Evolutionary conservation across 208 protist genomes (phyloP).

Genomic region (Novymonas esmeraldas): DNA sequence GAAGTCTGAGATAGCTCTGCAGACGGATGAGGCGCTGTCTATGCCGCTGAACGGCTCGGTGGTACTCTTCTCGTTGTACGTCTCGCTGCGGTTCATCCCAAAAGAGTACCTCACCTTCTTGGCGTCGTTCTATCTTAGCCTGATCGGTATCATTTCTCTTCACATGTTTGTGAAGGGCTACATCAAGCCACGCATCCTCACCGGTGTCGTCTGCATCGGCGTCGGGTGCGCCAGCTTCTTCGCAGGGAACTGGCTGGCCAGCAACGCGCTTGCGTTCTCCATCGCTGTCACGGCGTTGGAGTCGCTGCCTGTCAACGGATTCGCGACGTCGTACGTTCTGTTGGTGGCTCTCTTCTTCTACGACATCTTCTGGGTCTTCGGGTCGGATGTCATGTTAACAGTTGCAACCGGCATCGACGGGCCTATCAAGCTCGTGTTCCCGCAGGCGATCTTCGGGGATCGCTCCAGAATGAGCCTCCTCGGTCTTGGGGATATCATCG

Average conservation of each 20-base stretch:
- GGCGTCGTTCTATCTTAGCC: constrained; percentile 75
- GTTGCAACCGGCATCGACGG: constrained; percentile 95
- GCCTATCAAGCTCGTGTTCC: constrained; percentile 96
- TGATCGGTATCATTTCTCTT: constrained; percentile 70
- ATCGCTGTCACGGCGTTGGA: constrained; percentile 85
- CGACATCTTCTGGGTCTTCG: constrained; percentile 99
- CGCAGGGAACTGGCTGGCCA: constrained; percentile 93
- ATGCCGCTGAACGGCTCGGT: constrained; percentile 85
- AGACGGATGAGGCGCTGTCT: constrained; percentile 57
- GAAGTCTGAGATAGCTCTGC: constrained; percentile 37
- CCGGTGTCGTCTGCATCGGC: constrained; percentile 59
- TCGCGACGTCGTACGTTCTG: constrained; percentile 75
- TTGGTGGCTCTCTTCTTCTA: constrained; percentile 96
- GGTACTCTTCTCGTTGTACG: constrained; percentile 78
- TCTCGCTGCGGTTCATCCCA: constrained; percentile 80
- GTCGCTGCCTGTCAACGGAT: constrained; percentile 53
- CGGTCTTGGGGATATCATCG: constrained; percentile 97
- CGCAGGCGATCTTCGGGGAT: constrained; percentile 81
- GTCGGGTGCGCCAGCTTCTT: constrained; percentile 63
- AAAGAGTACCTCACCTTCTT: constrained; percentile 74
- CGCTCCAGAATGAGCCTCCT: constrained; percentile 89
- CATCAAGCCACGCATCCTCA: constrained; percentile 64
- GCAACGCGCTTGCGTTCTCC: constrained; percentile 94
- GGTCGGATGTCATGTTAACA: constrained; percentile 96
- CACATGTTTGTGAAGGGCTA: constrained; percentile 60